Conservation (phyloP, 2,329 filamentous ascomycete genomes). For the Acarospora socialis region DNA sequence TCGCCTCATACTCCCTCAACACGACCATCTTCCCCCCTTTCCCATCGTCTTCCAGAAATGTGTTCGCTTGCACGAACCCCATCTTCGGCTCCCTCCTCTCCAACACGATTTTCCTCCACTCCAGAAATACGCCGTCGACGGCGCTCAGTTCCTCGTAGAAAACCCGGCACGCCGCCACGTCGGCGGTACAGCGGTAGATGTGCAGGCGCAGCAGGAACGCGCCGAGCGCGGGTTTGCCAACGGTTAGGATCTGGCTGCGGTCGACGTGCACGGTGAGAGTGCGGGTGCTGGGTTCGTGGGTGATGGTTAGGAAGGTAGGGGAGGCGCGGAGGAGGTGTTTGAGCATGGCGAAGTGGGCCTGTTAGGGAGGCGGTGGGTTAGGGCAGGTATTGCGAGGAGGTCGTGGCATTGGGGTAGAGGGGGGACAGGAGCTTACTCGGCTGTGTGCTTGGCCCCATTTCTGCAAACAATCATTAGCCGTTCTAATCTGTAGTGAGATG, state of each 20-base stretch:
- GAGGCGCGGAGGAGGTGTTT: conserved; percentile 42
- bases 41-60: conserved; percentile 28
- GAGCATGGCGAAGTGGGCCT: conserved; percentile 50
- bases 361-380: too few relatives aligned
- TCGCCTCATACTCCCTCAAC: conserved; percentile 45
- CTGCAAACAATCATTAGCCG: conserved; percentile 11
- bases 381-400: too few relatives aligned
- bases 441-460: conserved; percentile 34
- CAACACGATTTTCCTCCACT: conserved; percentile 42
- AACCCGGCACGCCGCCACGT: conserved; percentile 35
- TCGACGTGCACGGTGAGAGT: conserved; percentile 42
- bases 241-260: conserved; percentile 39
- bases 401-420: too few relatives aligned
- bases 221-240: conserved; percentile 45
- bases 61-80: conserved; percentile 53
- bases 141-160: conserved; percentile 45
- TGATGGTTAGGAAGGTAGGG: conserved; percentile 37
- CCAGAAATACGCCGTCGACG: conserved; percentile 39
- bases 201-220: conserved; percentile 45
- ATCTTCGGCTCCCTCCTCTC: conserved; percentile 42
- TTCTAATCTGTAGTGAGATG: neutral
- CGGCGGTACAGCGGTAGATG: conserved; percentile 49
- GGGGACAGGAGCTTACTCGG: too few relatives aligned
- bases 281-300: conserved; percentile 30
- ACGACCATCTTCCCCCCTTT: too few relatives aligned